These are phyloP conservation scores for Peltaster fructicola DNA, from an alignment of 2,329 filamentous ascomycete species.

Conservation along the genomic window DNA sequence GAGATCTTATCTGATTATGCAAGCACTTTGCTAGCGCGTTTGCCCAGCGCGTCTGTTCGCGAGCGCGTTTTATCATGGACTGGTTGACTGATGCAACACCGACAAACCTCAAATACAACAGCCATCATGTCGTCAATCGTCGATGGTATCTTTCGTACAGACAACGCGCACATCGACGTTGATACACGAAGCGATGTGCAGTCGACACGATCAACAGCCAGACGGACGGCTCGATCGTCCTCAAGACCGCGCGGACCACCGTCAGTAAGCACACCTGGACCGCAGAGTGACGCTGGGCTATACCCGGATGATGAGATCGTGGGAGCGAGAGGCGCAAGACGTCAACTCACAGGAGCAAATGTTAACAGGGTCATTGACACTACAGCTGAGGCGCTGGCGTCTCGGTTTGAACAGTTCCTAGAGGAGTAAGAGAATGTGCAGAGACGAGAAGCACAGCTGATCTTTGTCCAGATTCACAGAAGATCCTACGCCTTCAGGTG, in stretches of 20 bases:
- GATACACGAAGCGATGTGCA: conserved; percentile 22
- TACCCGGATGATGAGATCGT: conserved; percentile 46
- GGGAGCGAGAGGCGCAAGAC: conserved; percentile 31
- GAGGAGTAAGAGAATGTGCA: conserved; percentile 40
- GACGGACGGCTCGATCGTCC: too few relatives aligned
- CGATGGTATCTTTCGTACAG: conserved; percentile 31
- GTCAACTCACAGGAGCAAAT: conserved; percentile 31
- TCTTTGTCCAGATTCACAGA: conserved; percentile 39
- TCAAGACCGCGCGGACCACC: conserved; percentile 28
- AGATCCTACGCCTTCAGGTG: conserved; percentile 45
- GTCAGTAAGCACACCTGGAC: conserved; percentile 32
- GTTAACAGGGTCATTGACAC: conserved; percentile 60
- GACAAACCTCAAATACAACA: neutral
- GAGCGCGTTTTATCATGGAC: too few relatives aligned
- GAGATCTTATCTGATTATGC: too few relatives aligned
- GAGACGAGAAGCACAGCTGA: conserved; percentile 4
- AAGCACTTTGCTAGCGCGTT: conserved; percentile 1
- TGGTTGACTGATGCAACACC: too few relatives aligned
- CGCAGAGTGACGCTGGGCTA: conserved; percentile 38
- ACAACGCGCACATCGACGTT: conserved; percentile 21
- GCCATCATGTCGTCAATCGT: conserved; percentile 33
- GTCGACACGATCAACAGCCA: too few relatives aligned
- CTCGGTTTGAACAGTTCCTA: conserved; percentile 64
- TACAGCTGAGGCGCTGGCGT: conserved; percentile 56
- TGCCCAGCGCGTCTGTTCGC: neutral